These are phyloP conservation scores for Anisogramma anomala DNA, from an alignment of 2,329 filamentous ascomycete genomes.

Conservation along the genomic window DNA sequence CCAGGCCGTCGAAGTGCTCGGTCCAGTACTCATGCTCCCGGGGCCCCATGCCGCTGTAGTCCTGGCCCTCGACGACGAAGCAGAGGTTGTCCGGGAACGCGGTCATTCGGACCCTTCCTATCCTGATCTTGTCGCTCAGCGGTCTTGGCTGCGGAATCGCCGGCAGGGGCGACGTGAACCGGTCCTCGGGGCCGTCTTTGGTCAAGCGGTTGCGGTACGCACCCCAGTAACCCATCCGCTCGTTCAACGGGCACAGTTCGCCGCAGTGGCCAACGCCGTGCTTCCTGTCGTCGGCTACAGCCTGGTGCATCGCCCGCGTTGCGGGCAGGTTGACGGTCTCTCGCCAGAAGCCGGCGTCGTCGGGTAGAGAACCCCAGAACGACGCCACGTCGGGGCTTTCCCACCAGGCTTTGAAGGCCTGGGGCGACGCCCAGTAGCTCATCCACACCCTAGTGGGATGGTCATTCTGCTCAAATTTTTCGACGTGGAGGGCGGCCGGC, in stretches of 20 bases:
- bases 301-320: background rate
- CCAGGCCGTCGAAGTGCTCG: background rate
- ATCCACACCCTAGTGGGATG: background rate
- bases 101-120: background rate
- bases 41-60: background rate
- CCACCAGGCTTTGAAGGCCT: background rate
- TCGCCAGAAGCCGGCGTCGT: constrained; percentile 1
- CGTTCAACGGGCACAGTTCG: background rate
- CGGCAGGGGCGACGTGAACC: background rate
- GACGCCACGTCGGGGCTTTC: background rate
- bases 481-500: background rate
- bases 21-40: background rate
- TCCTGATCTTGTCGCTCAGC: background rate
- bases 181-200: background rate
- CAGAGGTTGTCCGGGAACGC: background rate
- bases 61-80: constrained; percentile 1
- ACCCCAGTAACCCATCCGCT: background rate
- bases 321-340: background rate
- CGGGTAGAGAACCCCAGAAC: background rate
- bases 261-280: background rate
- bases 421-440: background rate
- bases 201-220: background rate
- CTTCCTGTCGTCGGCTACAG: background rate
- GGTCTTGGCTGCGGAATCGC: background rate
- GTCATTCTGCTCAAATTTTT: background rate